These are phyloP conservation scores for Mycena metata DNA, from an alignment of 768 basidiomycete genomes.

Conservation along the genomic window DNA sequence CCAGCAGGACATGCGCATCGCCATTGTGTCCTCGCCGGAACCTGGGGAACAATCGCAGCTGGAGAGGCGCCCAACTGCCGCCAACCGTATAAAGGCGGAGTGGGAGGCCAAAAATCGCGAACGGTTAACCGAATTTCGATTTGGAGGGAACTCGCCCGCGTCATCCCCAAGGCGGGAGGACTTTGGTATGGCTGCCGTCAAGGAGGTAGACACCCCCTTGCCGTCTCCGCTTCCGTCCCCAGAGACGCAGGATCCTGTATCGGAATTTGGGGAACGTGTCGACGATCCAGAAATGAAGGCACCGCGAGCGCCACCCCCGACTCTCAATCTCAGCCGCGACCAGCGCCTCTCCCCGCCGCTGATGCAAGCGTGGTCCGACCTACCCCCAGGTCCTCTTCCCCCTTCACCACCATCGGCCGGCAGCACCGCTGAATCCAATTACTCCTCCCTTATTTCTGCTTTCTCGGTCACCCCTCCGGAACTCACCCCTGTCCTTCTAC, in stretches of 20 bases:
- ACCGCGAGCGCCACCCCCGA: conserved; percentile 34
- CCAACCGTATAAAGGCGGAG: conserved; percentile 65
- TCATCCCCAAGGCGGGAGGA: conserved; percentile 20
- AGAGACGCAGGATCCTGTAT: not conserved
- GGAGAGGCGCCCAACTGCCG: conserved; percentile 55
- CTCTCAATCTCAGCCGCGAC: conserved; percentile 24
- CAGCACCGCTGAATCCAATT: conserved; percentile 1
- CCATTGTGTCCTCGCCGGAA: conserved; percentile 44
- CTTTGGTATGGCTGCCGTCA: conserved; percentile 30
- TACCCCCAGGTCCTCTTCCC: conserved; percentile 25
- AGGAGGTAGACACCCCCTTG: conserved; percentile 30
- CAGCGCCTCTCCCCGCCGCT: conserved; percentile 29
- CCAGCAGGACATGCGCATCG: conserved; percentile 53
- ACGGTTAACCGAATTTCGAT: conserved; percentile 52
- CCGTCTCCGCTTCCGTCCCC: conserved; percentile 33
- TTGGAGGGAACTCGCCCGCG: conserved; percentile 46
- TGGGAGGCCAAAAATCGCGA: conserved; percentile 63
- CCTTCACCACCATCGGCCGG: conserved; percentile 16
- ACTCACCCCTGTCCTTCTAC: conserved; percentile 27
- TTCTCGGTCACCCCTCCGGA: conserved; percentile 19
- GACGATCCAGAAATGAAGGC: conserved; percentile 10
- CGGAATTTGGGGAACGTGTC: not conserved
- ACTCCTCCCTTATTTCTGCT: conserved; percentile 35
- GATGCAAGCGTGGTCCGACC: conserved; percentile 32
- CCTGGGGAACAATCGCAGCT: conserved; percentile 30